phyloP scores from a whole-genome alignment of 192 early-diverging fungal species.

The Backusella tarrabulga region DNA sequence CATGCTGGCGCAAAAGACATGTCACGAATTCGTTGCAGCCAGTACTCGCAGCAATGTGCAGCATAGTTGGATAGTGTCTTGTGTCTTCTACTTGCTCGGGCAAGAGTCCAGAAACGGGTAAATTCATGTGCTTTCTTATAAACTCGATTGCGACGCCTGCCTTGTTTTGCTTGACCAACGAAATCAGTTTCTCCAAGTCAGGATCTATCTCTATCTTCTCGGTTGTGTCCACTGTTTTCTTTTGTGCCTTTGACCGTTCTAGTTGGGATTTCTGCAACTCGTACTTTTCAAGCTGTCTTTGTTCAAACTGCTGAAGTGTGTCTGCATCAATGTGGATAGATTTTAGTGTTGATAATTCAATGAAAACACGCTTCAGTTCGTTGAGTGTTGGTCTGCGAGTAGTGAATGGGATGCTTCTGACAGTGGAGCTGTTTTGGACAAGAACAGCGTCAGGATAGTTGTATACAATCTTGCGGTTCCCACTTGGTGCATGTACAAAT shows the following conservation, averaged over 20 bases:
- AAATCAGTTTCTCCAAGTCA: constrained; percentile 52
- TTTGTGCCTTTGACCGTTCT: constrained; percentile 6
- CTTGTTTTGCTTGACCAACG: constrained; percentile 62
- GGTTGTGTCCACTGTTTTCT: neutral
- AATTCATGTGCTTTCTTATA: constrained; percentile 49
- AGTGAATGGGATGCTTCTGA: constrained; percentile 75
- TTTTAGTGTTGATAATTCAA: constrained; percentile 61
- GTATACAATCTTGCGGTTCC: constrained; percentile 52
- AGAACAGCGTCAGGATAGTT: constrained; percentile 50
- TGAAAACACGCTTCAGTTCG: constrained; percentile 66
- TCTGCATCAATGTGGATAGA: constrained; percentile 42
- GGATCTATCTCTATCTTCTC: constrained; percentile 27
- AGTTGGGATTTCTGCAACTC: neutral
- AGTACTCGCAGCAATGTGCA: constrained; percentile 75
- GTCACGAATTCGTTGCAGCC: constrained; percentile 59
- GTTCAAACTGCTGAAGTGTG: constrained; percentile 23
- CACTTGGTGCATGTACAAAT: constrained; percentile 73
- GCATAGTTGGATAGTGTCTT: constrained; percentile 52
- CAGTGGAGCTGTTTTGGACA: constrained; percentile 42
- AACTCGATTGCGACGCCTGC: constrained; percentile 53
- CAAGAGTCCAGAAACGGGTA: constrained; percentile 31
- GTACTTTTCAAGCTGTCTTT: constrained; percentile 19
- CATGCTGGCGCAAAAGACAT: constrained; percentile 56
- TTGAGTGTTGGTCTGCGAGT: constrained; percentile 73
- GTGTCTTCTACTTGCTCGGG: constrained; percentile 41